These are phyloP conservation scores for Penicillium sp. DNA, from an alignment of 2,329 filamentous ascomycete genomes.

Conservation along the genomic window DNA sequence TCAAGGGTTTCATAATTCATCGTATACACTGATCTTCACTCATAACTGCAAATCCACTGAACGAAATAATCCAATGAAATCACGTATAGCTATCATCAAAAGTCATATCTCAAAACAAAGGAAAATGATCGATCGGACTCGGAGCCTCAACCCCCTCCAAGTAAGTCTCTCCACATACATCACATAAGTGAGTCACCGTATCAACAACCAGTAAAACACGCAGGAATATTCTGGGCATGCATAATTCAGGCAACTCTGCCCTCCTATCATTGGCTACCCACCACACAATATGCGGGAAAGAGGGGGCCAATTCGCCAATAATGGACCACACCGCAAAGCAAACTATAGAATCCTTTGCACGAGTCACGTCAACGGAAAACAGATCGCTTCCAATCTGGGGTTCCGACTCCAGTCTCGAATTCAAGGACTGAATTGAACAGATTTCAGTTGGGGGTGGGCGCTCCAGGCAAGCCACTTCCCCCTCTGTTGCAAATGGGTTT, in stretches of 20 bases:
- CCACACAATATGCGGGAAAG: not conserved
- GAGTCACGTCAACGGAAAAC: constrained; percentile 5
- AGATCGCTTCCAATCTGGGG: constrained; percentile 14
- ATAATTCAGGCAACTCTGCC: not conserved
- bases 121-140: not conserved
- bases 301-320: constrained; percentile 6
- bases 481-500: not conserved
- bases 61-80: not conserved
- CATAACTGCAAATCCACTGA: not conserved
- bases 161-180: not conserved
- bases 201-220: constrained; percentile 1
- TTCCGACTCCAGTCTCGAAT: constrained; percentile 12
- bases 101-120: not conserved
- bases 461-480: constrained; percentile 7
- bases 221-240: not conserved
- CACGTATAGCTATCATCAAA: constrained; percentile 1
- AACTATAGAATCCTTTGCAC: constrained; percentile 10
- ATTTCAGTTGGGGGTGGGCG: constrained; percentile 1
- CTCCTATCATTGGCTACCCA: constrained; percentile 1
- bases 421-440: constrained; percentile 7
- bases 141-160: not conserved
- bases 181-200: constrained; percentile 2
- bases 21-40: not conserved
- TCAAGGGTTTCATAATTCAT: not conserved
- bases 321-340: constrained; percentile 5